Evolutionary conservation across 805 yeast genomes (phyloP), one percentile per base, ranked within the genome.

Genomic region (Ogataea sp.): DNA sequence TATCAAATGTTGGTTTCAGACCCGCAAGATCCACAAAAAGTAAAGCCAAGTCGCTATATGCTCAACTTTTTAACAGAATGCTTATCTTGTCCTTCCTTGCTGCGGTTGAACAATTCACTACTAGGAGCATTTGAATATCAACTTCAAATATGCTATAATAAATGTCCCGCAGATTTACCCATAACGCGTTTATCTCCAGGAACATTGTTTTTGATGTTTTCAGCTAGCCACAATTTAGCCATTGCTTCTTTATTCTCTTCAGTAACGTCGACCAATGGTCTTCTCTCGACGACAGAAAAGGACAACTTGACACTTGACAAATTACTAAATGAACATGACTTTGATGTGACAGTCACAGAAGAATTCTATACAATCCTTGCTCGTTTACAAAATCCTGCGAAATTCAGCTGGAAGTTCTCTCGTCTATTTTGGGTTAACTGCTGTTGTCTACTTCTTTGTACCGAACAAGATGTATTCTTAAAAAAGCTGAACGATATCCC

Each of bases 111-210:
- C 41, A 60, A 1, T 73, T 73, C 44, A 61, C 63, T 24, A 58
- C 53, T 3, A n/a, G n/a, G n/a, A n/a, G 49, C 68, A 6, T 59
- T 71, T 27, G 53, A 51, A 4, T 3, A 20, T 5, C 14, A 16
- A 5, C 4, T 32, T 9, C 6, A 4, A 3, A 7, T 20, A 9
- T n/a, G n/a, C n/a, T n/a, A n/a, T n/a, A n/a, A n/a, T n/a, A n/a
- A n/a, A n/a, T n/a, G n/a, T n/a, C n/a, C n/a, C n/a, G n/a, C n/a
- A n/a, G n/a, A n/a, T n/a, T n/a, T n/a, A n/a, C n/a, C n/a, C n/a
- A n/a, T n/a, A n/a, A n/a, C n/a, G n/a, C n/a, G n/a, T n/a, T 24
- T 55, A 1, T 52, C 49, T 11, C 78, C 88, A 0, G 84, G 83
- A 2, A 40, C 70, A 7, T 53, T 82, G 6, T 76, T 65, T 52